A percentile compares a stretch with the other conserved stretches of the same genome.
Evolutionary conservation across 1,139 yeast genomes (phyloP).

Genomic region (Yamadazyma oceani): DNA sequence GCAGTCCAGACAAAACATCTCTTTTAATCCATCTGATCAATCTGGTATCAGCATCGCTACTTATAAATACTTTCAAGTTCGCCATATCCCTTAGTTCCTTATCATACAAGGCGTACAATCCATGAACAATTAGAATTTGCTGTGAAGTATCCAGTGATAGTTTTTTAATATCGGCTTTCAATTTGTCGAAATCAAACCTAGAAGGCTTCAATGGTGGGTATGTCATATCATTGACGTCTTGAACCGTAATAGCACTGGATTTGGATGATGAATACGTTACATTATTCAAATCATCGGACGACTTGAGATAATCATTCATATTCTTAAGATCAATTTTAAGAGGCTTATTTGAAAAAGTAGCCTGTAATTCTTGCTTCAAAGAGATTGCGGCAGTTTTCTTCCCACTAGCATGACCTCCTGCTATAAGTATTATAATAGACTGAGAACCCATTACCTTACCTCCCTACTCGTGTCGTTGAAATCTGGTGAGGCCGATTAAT

Average conservation of each 20-base stretch:
- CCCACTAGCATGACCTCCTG: constrained; percentile 79
- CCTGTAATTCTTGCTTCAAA: constrained; percentile 28
- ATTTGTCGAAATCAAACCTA: constrained; percentile 33
- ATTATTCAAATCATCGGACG: constrained; percentile 17
- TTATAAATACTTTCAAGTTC: constrained; percentile 72
- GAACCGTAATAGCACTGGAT: constrained; percentile 34
- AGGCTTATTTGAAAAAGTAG: constrained; percentile 18
- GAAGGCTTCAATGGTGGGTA: constrained; percentile 37
- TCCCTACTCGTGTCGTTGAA: too few relatives aligned
- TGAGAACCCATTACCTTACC: constrained; percentile 10
- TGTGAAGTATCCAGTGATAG: constrained; percentile 2
- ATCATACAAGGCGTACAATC: constrained; percentile 78
- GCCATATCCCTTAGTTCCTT: constrained; percentile 56
- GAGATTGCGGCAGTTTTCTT: constrained; percentile 42
- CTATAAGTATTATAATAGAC: constrained; percentile 54
- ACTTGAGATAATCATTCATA: constrained; percentile 26
- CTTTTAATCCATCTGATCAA: constrained; percentile 69
- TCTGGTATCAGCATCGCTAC: constrained; percentile 83
- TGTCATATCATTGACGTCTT: constrained; percentile 17
- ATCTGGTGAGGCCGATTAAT: too few relatives aligned
- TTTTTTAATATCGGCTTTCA: constrained; percentile 17
- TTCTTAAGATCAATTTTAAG: constrained; percentile 41
- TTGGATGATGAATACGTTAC: constrained; percentile 21
- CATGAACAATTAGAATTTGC: constrained; percentile 64
- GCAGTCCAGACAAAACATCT: constrained; percentile 32